Base-by-base conservation (phyloP, 345 rosid species). In the Citrus hindsii region DNA sequence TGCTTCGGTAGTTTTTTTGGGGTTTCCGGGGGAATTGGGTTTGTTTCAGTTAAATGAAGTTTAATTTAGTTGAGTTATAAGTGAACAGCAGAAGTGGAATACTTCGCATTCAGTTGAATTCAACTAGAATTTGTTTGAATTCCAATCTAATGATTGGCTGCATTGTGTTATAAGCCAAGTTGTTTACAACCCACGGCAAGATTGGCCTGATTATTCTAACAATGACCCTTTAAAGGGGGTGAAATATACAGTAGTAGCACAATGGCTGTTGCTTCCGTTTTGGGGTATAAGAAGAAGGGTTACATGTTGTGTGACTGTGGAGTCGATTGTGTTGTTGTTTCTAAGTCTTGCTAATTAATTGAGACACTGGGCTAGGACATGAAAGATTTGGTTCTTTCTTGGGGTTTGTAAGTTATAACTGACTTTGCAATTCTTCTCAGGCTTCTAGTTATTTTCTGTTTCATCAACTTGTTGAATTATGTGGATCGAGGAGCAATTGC, bases 401-500 rank as follows among this genome's bases (percentile, higher is more conserved):
- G 25, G 9, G 27, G n/a, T 35, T 25, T 66, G 33, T 30, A 14
- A 9, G 61, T 6, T 66, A 61, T 37, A 14, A 9, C 71, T 6
- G 53, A 19, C 37, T 59, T 32, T 64, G 66, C 48, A 4, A 19
- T 71, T 2, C 58, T 82, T 18, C 82, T 86, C 94, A 96, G 98
- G 94, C 83, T 96, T 79, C 92, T 95, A 46, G 68, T 83, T 67
- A 85, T 92, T 77, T 95, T 95, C 83, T 95, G 99, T 80, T 79
- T 92, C 48, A 85, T 95, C 87, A 95, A 95, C 85, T 67, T 93
- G 85, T 76, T 95, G 60, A 95, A 90, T 73, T 95, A 95, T 74
- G 77, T 95, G 63, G 99, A 95, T 85, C 91, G 99, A 77, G 99
- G 99, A 82, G 85, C 96, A 38, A 95, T 95, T 28, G 99, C 99